Evolutionary conservation across 495 filamentous ascomycete species (phyloP).

Genomic region (Penicillium maclennaniae): DNA sequence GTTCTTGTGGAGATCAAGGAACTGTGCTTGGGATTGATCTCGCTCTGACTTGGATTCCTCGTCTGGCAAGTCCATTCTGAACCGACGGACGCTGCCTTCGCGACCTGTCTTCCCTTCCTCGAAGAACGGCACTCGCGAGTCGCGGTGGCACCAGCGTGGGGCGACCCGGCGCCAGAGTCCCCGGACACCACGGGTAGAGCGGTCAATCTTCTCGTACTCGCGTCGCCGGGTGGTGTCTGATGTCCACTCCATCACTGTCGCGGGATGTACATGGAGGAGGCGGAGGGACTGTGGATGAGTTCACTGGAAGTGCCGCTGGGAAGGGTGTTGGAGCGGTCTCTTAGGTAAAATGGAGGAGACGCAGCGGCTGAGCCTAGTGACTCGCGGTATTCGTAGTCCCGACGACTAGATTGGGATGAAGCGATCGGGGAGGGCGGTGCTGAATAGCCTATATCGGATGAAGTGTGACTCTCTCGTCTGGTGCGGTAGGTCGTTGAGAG

Average conservation of each 20-base stretch:
- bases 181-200: slow-evolving; percentile 41
- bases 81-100: slow-evolving; percentile 46
- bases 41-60: slow-evolving; percentile 21
- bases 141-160: slow-evolving; percentile 38
- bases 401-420: slow-evolving; percentile 13
- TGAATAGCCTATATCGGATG: slow-evolving; percentile 17
- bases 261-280: slow-evolving; percentile 33
- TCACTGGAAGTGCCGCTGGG: neutral
- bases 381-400: slow-evolving; percentile 12
- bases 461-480: slow-evolving; percentile 12
- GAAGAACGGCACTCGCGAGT: slow-evolving; percentile 37
- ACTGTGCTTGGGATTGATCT: slow-evolving; percentile 6
- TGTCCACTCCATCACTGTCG: slow-evolving; percentile 50
- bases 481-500: slow-evolving; percentile 6
- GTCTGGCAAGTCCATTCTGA: slow-evolving; percentile 45
- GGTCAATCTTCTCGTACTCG: slow-evolving; percentile 50
- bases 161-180: slow-evolving; percentile 44
- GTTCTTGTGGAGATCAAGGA: slow-evolving; percentile 4
- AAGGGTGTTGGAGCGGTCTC: slow-evolving; percentile 23
- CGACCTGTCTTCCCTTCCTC: slow-evolving; percentile 40
- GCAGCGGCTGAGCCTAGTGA: slow-evolving; percentile 7
- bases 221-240: slow-evolving; percentile 42
- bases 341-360: slow-evolving; percentile 5
- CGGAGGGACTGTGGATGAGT: slow-evolving; percentile 15
- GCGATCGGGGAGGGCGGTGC: slow-evolving; percentile 22